phyloP scores from a whole-genome alignment of 1,139 yeast genomes.

The Suhomyces wounanorum region DNA sequence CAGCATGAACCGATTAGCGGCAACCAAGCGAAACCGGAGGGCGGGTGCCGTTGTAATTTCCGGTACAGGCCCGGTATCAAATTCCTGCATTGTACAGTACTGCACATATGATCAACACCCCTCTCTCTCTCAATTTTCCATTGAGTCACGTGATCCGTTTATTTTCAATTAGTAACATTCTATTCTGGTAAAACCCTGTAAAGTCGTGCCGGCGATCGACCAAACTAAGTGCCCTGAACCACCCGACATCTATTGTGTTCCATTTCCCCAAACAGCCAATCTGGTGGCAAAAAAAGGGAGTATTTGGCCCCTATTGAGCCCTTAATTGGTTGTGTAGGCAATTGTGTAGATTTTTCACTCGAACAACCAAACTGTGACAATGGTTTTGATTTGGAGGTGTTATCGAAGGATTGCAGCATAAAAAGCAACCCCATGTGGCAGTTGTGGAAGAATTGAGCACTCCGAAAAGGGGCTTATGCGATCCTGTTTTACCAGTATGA shows the following conservation, averaged over 20 bases:
- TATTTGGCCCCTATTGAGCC: not conserved
- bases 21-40: not conserved
- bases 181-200: too few species aligned
- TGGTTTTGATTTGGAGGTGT: not conserved
- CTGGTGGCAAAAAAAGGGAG: slow-evolving; percentile 1
- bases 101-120: too few species aligned
- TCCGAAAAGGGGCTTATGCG: not conserved
- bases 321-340: not conserved
- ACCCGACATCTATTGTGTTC: not conserved
- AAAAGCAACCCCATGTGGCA: not conserved
- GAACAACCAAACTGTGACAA: not conserved
- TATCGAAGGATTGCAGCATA: not conserved
- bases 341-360: not conserved
- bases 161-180: too few species aligned
- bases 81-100: too few species aligned
- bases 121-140: too few species aligned
- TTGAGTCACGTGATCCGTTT: too few species aligned
- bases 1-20: not conserved
- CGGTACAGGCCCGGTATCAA: slow-evolving; percentile 5
- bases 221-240: not conserved
- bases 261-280: not conserved
- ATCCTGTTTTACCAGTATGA: not conserved
- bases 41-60: not conserved
- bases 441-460: not conserved
- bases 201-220: not conserved